These are phyloP conservation scores for Toxoplasma gondii DNA, from an alignment of 169 alveolate species.

Conservation along the genomic window DNA sequence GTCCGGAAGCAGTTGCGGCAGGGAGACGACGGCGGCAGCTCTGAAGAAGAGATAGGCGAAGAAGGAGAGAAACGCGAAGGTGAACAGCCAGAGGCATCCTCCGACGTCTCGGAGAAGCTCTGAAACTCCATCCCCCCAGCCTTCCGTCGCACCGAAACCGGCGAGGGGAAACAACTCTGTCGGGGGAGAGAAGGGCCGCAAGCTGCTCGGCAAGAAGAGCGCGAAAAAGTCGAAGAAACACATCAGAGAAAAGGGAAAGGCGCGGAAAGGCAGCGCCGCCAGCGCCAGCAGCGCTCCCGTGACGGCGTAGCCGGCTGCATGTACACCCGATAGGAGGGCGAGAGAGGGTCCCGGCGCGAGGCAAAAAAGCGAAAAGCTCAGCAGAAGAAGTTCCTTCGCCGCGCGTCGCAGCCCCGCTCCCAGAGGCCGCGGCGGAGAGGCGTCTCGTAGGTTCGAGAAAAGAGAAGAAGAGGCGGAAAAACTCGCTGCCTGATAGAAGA, in stretches of 20 bases:
- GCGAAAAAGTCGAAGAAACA: neutral
- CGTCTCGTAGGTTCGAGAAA: neutral
- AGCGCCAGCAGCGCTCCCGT: conserved; percentile 6
- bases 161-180: neutral
- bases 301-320: conserved; percentile 5
- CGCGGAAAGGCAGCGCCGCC: neutral
- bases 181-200: neutral
- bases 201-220: neutral
- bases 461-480: neutral
- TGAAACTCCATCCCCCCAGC: neutral
- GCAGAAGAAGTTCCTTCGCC: neutral
- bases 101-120: neutral
- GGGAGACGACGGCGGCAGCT: conserved; percentile 34
- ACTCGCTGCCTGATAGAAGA: conserved; percentile 22
- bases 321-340: neutral
- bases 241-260: neutral
- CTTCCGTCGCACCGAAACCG: neutral
- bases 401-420: conserved; percentile 17
- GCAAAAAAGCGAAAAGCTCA: neutral
- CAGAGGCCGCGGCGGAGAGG: neutral
- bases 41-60: neutral
- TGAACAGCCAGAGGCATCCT: neutral
- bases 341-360: neutral
- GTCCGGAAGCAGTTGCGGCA: conserved; percentile 31
- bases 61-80: neutral